Evolutionary conservation across 202 grass and related monocot genomes (phyloP), one percentile per base, ranked within the genome.

Genomic region (Bolboschoenoplectus hybrid): DNA sequence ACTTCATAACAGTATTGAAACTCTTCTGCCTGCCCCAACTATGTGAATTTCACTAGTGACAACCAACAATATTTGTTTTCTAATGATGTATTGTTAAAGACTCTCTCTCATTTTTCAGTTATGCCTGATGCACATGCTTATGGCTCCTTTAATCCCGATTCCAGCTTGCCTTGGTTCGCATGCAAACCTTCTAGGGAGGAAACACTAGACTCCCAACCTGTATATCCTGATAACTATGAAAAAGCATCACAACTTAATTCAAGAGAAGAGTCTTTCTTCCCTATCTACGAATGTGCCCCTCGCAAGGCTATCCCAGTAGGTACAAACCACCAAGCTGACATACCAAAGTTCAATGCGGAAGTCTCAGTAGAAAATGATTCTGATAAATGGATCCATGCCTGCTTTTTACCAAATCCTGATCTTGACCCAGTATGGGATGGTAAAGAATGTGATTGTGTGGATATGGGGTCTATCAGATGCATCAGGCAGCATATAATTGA

Each of bases 401-500:
- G 55, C 81, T 66, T 89, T n/a, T 53, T 90, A 81, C 84, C 87
- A 91, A 89, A 91, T 88, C 88, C 88, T 63, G 41, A 13, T 86
- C 62, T 73, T 32, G 81, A 70, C 80, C 67, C 14, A 47, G 78
- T 92, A 70, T 72, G 74, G 14, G 43, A 16, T 84, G 88, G 89
- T 82, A 68, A 50, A 68, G 83, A 58, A 36, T 97, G 95, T 88
- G 79, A 85, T 74, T 97, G 93, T 88, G n/a, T 72, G 62, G 91
- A 95, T 51, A 64, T 85, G 80, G 72, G 87, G 80, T 95, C 93
- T 8, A 86, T 93, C n/a, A 68, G 84, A 80, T 97, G 95, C 85
- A 84, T 89, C 45, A 97, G 84, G 85, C 90, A 95, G 60, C 95
- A 91, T 90, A 89, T 95, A 63, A 92, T 32, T 65, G 90, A 93